These are phyloP conservation scores for Calonectria ilicicola DNA, from an alignment of 2,329 filamentous ascomycete genomes.

Conservation along the genomic window DNA sequence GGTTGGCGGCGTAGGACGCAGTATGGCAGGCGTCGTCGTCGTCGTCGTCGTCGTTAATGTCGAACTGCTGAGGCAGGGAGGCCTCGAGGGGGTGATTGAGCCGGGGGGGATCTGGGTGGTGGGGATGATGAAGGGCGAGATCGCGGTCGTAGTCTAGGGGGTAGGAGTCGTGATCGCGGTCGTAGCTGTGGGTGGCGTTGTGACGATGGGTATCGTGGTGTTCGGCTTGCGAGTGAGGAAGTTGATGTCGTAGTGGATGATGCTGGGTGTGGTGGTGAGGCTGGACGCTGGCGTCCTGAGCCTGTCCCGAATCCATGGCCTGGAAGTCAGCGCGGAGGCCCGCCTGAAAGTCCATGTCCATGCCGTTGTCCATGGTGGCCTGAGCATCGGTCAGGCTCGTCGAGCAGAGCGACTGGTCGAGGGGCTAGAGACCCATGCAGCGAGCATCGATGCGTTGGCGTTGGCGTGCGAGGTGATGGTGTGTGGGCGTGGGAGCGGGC, in stretches of 20 bases:
- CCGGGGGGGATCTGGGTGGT: conserved; percentile 13
- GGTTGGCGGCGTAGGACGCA: conserved; percentile 38
- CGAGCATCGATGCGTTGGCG: conserved; percentile 62
- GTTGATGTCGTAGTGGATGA: conserved; percentile 47
- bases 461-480: conserved; percentile 35
- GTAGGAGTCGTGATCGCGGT: conserved; percentile 31
- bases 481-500: conserved; percentile 50
- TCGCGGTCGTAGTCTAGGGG: conserved; percentile 30
- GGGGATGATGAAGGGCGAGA: conserved; percentile 25
- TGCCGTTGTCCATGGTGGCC: conserved; percentile 61
- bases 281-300: conserved; percentile 38
- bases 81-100: conserved; percentile 31
- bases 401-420: conserved; percentile 55
- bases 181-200: conserved; percentile 40
- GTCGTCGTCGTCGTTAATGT: conserved; percentile 32
- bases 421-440: conserved; percentile 58
- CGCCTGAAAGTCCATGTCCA: conserved; percentile 47
- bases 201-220: conserved; percentile 44
- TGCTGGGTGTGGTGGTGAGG: conserved; percentile 36
- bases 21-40: conserved; percentile 34
- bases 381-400: conserved; percentile 58
- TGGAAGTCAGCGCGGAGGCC: conserved; percentile 35
- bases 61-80: conserved; percentile 38
- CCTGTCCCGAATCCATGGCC: conserved; percentile 36
- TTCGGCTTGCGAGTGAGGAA: conserved; percentile 42